These are phyloP conservation scores for Cornus kousa DNA, from an alignment of 148 eudicot genomes.

Conservation along the genomic window DNA sequence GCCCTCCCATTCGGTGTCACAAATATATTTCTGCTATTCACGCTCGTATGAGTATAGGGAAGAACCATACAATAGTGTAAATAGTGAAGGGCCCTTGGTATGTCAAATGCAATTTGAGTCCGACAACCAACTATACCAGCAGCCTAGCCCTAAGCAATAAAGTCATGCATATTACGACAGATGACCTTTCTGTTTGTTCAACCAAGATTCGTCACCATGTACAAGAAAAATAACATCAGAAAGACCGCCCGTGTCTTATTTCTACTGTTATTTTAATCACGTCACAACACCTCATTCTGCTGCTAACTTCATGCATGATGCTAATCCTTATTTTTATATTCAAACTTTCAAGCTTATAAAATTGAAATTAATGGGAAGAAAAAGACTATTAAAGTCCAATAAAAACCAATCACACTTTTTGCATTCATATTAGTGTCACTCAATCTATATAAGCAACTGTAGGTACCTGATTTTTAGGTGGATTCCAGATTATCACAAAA, in stretches of 20 bases:
- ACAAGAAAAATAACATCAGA: not conserved
- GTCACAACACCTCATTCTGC: not conserved
- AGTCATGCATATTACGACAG: too few species aligned
- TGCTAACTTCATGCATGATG: not conserved
- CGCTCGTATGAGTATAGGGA: slow-evolving; percentile 23
- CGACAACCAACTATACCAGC: too few species aligned
- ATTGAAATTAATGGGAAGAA: not conserved
- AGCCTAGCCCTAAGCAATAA: too few species aligned
- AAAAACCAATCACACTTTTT: not conserved
- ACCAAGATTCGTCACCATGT: not conserved
- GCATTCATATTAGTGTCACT: not conserved
- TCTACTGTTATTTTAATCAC: not conserved
- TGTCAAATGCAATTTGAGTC: too few species aligned
- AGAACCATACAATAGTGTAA: too few species aligned
- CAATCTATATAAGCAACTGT: not conserved
- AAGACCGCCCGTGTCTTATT: not conserved
- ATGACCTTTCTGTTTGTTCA: not conserved
- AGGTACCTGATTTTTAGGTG: too few species aligned
- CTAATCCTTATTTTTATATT: too few species aligned
- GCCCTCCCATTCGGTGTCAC: slow-evolving; percentile 43
- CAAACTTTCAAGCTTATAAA: not conserved
- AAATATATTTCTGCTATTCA: slow-evolving; percentile 32
- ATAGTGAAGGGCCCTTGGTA: too few species aligned
- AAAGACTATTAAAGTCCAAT: not conserved
- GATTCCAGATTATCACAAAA: too few species aligned